Evolutionary conservation across 2,329 filamentous ascomycete species (phyloP), one percentile per base, ranked within the genome.

Genomic region (Hypoxylon sp.): DNA sequence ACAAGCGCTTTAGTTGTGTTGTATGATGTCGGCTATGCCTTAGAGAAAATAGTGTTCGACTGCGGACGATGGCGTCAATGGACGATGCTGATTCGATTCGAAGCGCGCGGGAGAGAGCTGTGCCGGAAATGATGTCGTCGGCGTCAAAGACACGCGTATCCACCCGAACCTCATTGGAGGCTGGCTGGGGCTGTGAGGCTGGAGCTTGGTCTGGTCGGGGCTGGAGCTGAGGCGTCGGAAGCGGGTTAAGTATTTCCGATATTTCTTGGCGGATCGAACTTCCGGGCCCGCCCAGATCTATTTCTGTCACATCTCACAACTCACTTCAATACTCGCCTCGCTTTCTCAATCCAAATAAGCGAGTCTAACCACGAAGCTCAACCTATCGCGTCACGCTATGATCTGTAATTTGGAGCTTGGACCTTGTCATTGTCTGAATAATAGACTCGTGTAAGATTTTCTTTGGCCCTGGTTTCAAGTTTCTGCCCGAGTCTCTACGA

Each of bases 81-180:
- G 10, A 15, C 27, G 31, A 10, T 24, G 17, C 27, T 46, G 18
- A 41, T 48, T 54, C 31, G 21, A 48, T 17, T 50, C 1, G 35
- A 17, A 17, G 21, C n/a, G 42, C 31, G 51, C 31, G 48, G 9
- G 48, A 57, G 35, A 20, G 13, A 38, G 26, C 11, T 50, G 21
- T 35, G 23, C 15, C 23, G 27, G 26, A 37, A 54, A 47, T 60
- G 49, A 50, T 37, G 54, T 48, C 47, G 53, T 50, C 29, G 43
- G 31, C 45, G 53, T 54, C 37, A 47, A 53, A 42, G 35, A 45
- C 33, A 62, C 41, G 55, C 46, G n/a, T n/a, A n/a, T 49, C 48
- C 55, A 47, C 45, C 47, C 11, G 33, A 42, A 59, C 56, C 47
- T 53, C 46, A 58, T 48, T 51, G 40, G 51, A 48, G 48, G 47